These are phyloP conservation scores for Triangularia verruculosa DNA, from an alignment of 2,329 filamentous ascomycete species.

Conservation along the genomic window DNA sequence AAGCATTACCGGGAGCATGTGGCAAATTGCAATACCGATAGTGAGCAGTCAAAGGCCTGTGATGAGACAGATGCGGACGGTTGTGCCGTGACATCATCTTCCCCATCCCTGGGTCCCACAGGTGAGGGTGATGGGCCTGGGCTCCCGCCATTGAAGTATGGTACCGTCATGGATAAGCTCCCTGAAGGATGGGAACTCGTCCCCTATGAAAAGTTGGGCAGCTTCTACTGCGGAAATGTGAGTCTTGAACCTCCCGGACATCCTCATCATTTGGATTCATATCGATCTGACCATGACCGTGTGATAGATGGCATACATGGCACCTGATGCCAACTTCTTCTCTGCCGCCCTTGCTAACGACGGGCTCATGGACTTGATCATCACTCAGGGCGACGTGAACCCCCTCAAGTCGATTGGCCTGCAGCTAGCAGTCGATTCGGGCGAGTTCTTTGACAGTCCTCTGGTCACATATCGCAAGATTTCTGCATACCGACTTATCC, in stretches of 20 bases:
- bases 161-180: conserved; percentile 73
- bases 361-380: conserved; percentile 81
- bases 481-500: conserved; percentile 80
- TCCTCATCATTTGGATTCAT: background rate
- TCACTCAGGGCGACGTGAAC: conserved; percentile 71
- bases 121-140: conserved; percentile 37
- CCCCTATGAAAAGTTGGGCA: conserved; percentile 75
- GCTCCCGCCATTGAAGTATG: conserved; percentile 73
- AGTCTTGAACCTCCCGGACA: conserved; percentile 32
- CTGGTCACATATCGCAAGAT: conserved; percentile 82
- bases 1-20: conserved; percentile 56
- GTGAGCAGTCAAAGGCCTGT: background rate
- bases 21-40: background rate
- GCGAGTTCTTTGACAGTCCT: conserved; percentile 74
- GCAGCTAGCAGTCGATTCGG: conserved; percentile 67
- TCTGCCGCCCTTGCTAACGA: conserved; percentile 77
- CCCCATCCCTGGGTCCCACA: conserved; percentile 1
- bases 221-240: conserved; percentile 89
- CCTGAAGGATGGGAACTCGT: conserved; percentile 74
- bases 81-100: background rate
- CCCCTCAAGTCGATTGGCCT: conserved; percentile 65
- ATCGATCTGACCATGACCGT: background rate
- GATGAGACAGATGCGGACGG: background rate
- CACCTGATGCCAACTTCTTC: conserved; percentile 84
- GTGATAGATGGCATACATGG: conserved; percentile 83